These are phyloP conservation scores for Talaromyces pinophilus DNA, from an alignment of 2,329 filamentous ascomycete genomes.

Conservation along the genomic window DNA sequence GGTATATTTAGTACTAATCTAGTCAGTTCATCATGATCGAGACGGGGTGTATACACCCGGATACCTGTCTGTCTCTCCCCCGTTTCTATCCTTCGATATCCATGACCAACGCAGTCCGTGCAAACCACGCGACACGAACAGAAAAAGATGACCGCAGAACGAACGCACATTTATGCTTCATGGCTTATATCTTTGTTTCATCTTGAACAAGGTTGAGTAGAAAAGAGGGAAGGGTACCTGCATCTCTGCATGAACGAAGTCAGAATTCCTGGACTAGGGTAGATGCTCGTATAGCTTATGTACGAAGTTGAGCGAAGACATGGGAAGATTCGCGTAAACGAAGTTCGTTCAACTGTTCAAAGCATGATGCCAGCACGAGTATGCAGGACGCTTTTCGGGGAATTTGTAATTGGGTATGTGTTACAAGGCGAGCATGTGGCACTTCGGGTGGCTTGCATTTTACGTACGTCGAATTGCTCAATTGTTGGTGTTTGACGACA, in stretches of 20 bases:
- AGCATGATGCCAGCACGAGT: neutral
- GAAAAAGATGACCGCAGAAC: slow-evolving; percentile 1
- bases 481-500: neutral
- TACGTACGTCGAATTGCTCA: neutral
- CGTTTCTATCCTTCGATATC: neutral
- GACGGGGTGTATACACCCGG: neutral
- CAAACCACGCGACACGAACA: neutral
- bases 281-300: neutral
- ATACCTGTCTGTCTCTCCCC: neutral
- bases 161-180: neutral
- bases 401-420: neutral
- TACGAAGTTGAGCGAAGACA: neutral
- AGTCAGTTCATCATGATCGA: neutral
- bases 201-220: neutral
- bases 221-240: neutral
- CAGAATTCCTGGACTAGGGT: neutral
- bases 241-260: slow-evolving; percentile 3
- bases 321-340: neutral
- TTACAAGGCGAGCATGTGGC: neutral
- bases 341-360: neutral
- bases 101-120: neutral
- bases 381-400: neutral
- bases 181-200: neutral
- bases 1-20: neutral
- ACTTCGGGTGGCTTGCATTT: neutral